These are phyloP conservation scores for Aureoboletus auriporus DNA, from an alignment of 768 basidiomycete species.

Conservation along the genomic window DNA sequence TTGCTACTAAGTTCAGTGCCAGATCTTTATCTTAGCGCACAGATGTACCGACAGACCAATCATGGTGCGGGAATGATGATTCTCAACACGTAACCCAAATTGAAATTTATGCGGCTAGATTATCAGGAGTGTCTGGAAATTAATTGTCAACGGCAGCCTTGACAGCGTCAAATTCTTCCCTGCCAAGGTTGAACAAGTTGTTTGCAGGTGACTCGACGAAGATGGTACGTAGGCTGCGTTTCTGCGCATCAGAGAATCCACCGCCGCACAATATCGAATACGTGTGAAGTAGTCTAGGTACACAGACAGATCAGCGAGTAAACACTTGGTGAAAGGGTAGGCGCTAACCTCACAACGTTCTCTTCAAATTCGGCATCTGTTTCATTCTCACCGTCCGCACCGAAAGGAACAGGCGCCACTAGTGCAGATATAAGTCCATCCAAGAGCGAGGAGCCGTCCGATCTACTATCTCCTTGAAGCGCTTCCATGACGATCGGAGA, in stretches of 20 bases:
- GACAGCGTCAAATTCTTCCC: constrained; percentile 23
- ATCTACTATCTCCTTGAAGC: constrained; percentile 35
- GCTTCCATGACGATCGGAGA: constrained; percentile 46
- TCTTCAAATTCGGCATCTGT: constrained; percentile 65
- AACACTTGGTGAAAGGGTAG: neutral
- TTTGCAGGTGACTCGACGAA: constrained; percentile 17
- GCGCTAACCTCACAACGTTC: constrained; percentile 50
- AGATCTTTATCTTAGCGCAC: constrained; percentile 5
- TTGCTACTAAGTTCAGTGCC: constrained; percentile 7
- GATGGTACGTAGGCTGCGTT: constrained; percentile 23
- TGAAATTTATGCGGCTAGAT: constrained; percentile 28
- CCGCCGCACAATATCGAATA: constrained; percentile 43
- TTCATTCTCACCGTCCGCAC: constrained; percentile 61
- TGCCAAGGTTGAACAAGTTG: constrained; percentile 27
- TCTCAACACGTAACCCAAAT: constrained; percentile 23
- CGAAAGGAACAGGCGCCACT: constrained; percentile 55
- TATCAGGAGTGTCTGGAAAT: constrained; percentile 6
- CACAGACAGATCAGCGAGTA: neutral
- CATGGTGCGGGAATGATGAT: constrained; percentile 7
- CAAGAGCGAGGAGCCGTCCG: constrained; percentile 34
- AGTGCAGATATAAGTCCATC: constrained; percentile 50
- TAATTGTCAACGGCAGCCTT: constrained; percentile 14
- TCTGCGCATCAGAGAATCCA: constrained; percentile 28
- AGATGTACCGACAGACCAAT: constrained; percentile 16
- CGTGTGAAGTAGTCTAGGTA: constrained; percentile 46